Percentiles rank a stretch among this genome's conserved stretches.
Conservation (phyloP, 1,139 yeast genomes). For the Candida sanyaensis region DNA sequence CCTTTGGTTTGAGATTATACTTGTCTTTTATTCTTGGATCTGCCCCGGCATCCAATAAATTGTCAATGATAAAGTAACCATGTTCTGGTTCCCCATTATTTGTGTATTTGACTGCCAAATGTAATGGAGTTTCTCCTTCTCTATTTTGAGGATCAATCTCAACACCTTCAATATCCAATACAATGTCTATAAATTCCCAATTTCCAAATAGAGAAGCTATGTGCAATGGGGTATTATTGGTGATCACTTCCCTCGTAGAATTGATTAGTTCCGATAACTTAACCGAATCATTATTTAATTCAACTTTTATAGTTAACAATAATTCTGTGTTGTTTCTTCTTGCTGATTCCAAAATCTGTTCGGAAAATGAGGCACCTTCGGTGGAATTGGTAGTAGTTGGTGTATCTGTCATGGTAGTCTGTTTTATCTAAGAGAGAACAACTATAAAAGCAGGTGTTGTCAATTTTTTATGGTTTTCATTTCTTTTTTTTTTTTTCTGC, state of each 20-base stretch:
- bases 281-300: constrained; percentile 44
- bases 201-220: constrained; percentile 80
- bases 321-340: constrained; percentile 87
- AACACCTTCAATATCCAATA: constrained; percentile 87
- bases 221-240: constrained; percentile 84
- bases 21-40: constrained; percentile 60
- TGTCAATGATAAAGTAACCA: constrained; percentile 77
- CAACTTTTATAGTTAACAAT: constrained; percentile 55
- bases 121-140: constrained; percentile 88
- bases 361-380: constrained; percentile 73
- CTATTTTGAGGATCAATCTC: constrained; percentile 82
- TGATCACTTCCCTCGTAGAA: constrained; percentile 64
- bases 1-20: constrained; percentile 66
- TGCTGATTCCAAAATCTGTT: constrained; percentile 84
- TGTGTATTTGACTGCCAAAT: constrained; percentile 77
- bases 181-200: constrained; percentile 80
- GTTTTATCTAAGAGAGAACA: background rate
- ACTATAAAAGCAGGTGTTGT: background rate
- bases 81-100: constrained; percentile 74
- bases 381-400: constrained; percentile 2
- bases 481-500: background rate
- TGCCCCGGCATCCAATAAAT: constrained; percentile 88
- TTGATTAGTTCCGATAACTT: constrained; percentile 66
- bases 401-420: constrained; percentile 2
- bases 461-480: background rate